A percentile compares a stretch with the other conserved stretches of the same genome.
Evolutionary conservation across 306 rosid species (phyloP).

Genomic region (Arachis stenosperma): DNA sequence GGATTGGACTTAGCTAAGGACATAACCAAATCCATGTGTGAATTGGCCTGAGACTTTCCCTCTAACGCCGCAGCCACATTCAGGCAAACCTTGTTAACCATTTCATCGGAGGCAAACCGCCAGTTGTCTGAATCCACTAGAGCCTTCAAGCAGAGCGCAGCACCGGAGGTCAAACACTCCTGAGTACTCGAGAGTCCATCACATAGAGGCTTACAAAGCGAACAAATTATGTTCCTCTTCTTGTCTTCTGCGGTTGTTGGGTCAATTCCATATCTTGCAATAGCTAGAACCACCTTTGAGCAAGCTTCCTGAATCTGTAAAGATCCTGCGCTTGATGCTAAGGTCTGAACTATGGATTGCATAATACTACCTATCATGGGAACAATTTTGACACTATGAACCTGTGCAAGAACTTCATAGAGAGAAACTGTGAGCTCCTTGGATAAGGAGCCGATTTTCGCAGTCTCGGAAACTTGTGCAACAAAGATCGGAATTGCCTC

Average conservation of each 20-base stretch:
- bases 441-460: slow-evolving; percentile 68
- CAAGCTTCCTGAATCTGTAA: slow-evolving; percentile 92
- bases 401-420: slow-evolving; percentile 87
- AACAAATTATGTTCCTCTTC: slow-evolving; percentile 64
- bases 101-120: slow-evolving; percentile 86
- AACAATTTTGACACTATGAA: slow-evolving; percentile 80
- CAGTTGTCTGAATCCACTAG: slow-evolving; percentile 91
- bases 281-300: slow-evolving; percentile 84
- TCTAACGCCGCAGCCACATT: slow-evolving; percentile 80
- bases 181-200: slow-evolving; percentile 75
- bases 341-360: slow-evolving; percentile 74
- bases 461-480: slow-evolving; percentile 89
- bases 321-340: slow-evolving; percentile 85
- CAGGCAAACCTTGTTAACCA: slow-evolving; percentile 86
- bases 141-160: slow-evolving; percentile 84
- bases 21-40: slow-evolving; percentile 84
- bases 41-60: slow-evolving; percentile 71
- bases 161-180: slow-evolving; percentile 79
- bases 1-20: slow-evolving; percentile 81
- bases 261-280: slow-evolving; percentile 88
- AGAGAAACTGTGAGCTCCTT: slow-evolving; percentile 82
- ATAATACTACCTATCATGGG: slow-evolving; percentile 74
- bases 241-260: slow-evolving; percentile 80
- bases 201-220: slow-evolving; percentile 76
- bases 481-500: slow-evolving; percentile 80